These are phyloP conservation scores for Dacryopinax primogenitus DNA, from an alignment of 768 basidiomycete genomes.

Conservation along the genomic window DNA sequence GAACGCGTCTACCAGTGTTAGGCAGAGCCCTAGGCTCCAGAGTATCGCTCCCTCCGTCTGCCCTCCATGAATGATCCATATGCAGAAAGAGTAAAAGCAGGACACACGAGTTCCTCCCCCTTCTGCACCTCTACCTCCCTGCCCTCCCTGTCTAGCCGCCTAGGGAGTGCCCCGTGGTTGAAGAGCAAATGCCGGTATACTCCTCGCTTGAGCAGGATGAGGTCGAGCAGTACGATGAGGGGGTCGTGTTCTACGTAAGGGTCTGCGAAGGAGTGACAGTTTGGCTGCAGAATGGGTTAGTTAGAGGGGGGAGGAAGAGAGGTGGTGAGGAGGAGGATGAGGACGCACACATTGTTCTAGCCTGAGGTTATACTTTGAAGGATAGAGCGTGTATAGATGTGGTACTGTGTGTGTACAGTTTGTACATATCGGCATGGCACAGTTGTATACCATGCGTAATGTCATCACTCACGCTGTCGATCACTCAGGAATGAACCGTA, in stretches of 20 bases:
- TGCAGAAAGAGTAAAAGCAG: neutral
- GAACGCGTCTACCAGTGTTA: neutral
- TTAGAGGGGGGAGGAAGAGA: neutral
- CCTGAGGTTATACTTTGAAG: slow-evolving; percentile 62
- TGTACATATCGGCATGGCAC: slow-evolving; percentile 82
- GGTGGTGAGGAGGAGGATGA: neutral
- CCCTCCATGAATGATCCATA: neutral
- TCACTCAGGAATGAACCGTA: too few relatives aligned
- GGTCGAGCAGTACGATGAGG: slow-evolving; percentile 59
- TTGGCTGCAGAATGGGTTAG: slow-evolving; percentile 21
- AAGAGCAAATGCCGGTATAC: slow-evolving; percentile 74
- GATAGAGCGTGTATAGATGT: slow-evolving; percentile 70
- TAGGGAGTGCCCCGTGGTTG: slow-evolving; percentile 58
- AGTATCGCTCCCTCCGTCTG: neutral
- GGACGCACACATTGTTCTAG: slow-evolving; percentile 70
- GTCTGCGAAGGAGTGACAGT: slow-evolving; percentile 48
- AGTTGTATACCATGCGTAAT: too few relatives aligned
- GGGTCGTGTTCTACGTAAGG: slow-evolving; percentile 78
- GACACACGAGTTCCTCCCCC: neutral
- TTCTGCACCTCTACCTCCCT: neutral
- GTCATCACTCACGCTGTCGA: too few relatives aligned
- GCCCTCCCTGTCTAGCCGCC: slow-evolving; percentile 24
- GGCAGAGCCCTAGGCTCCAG: neutral
- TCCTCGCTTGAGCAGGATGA: slow-evolving; percentile 67
- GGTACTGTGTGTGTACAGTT: slow-evolving; percentile 52